Conservation (phyloP, 2,329 filamentous ascomycete species). For the Coniochaeta sp. region DNA sequence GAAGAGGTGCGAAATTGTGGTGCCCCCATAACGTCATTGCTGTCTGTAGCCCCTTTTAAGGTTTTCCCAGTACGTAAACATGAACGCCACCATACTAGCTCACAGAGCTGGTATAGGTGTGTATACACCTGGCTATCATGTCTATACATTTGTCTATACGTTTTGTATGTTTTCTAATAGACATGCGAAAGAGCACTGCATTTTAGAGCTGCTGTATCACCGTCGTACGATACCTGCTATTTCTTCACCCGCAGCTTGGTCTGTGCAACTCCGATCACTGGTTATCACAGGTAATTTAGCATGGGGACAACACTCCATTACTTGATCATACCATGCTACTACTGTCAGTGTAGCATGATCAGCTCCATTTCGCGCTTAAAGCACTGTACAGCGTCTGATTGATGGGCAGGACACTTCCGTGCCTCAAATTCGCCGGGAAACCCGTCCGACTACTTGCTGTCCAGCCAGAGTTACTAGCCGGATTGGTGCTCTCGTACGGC, state of each 20-base stretch:
- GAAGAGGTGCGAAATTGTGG: not conserved
- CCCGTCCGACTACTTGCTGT: slow-evolving; percentile 28
- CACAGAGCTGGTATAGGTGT: not conserved
- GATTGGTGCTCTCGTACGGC: slow-evolving; percentile 37
- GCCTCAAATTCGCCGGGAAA: slow-evolving; percentile 40
- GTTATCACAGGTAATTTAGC: too few species aligned
- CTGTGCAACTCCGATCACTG: too few species aligned
- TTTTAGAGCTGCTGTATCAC: not conserved
- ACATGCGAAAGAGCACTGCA: not conserved
- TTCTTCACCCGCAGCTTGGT: not conserved
- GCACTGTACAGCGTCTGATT: slow-evolving; percentile 33
- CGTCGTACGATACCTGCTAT: not conserved
- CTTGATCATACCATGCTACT: not conserved
- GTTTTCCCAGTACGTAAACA: not conserved
- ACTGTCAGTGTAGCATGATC: not conserved
- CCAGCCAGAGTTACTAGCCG: slow-evolving; percentile 36
- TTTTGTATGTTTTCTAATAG: not conserved
- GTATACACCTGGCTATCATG: too few species aligned
- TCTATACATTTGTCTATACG: too few species aligned
- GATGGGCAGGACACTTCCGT: slow-evolving; percentile 42
- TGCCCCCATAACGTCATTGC: not conserved
- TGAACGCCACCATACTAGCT: not conserved
- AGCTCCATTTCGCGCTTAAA: slow-evolving; percentile 27
- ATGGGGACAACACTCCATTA: too few species aligned
- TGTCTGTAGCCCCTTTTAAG: not conserved